Base-by-base conservation (phyloP, 257 asterid species). In the Verbena officinalis region DNA sequence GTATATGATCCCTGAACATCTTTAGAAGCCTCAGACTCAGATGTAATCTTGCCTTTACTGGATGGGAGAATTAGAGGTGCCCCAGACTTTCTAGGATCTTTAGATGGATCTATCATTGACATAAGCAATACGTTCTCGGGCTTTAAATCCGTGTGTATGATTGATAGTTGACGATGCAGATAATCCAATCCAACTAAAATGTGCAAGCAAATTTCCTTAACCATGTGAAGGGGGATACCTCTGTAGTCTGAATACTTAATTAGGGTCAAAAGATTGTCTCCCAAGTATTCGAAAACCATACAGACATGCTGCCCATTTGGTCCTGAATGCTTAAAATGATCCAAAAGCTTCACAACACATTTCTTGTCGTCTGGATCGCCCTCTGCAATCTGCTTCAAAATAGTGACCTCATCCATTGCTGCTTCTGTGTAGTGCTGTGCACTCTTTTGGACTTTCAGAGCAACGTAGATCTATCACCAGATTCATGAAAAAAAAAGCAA, bases 231-330 rank as follows among this genome's bases (percentile, higher is more conserved):
- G 0, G 94, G 89, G 19, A 89, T 9, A 19, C 95, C 96, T 71
- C 76, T 74, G 68, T 89, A 84, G 64, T 78, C 95, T 1, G 96
- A 77, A 69, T 89, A 89, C 77, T 89, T 89, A 22, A 89, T 86
- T 12, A 89, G 80, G 19, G 96, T 84, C 83, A 89, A 70, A 65
- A 89, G 95, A 70, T 86, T 89, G 68, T 89, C 96, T 34, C 96
- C 95, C 69, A 89, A 68, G 67, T 82, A 89, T 61, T 89, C 96
- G 50, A 89, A 86, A 30, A 89, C 91, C 96, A 89, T 89, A 76
- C 96, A 89, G 13, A 89, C 86, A 12, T 89, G 96, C 73, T 86
- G 95, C 45, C 96, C 96, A 50, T 89, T 89, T 3, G 94, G 96
- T 12, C 96, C 96, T 10, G 91, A 84, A 79, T 86, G 96, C 86